Percentiles rank a stretch among this genome's conserved stretches.
phyloP scores from a whole-genome alignment of 306 rosid species.

The Amphicarpaea edgeworthii region DNA sequence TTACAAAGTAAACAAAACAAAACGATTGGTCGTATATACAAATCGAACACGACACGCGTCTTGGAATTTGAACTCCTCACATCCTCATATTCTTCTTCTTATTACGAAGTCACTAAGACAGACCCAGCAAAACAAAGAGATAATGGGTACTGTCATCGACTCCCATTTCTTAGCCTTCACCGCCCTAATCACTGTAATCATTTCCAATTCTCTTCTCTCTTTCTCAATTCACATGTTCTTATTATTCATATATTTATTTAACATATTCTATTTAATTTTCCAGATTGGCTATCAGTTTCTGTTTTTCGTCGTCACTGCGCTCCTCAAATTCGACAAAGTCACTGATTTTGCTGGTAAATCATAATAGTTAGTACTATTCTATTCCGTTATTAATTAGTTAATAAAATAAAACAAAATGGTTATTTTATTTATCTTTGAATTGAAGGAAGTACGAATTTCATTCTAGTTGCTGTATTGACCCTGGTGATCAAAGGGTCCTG shows the following conservation, averaged over 20 bases:
- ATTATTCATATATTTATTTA: too few relatives aligned
- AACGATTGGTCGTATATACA: too few relatives aligned
- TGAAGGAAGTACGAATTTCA: constrained; percentile 91
- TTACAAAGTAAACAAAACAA: too few relatives aligned
- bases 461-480: constrained; percentile 80
- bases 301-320: constrained; percentile 90
- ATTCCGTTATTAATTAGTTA: too few relatives aligned
- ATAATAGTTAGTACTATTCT: too few relatives aligned
- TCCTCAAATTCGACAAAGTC: constrained; percentile 90
- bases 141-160: constrained; percentile 79
- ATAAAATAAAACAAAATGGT: too few relatives aligned
- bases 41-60: too few relatives aligned
- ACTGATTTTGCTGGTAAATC: constrained; percentile 99
- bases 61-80: too few relatives aligned
- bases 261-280: neutral
- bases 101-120: too few relatives aligned
- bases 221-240: neutral
- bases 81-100: too few relatives aligned
- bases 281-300: constrained; percentile 81
- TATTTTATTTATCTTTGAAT: too few relatives aligned
- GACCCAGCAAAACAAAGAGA: too few relatives aligned
- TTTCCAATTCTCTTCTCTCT: neutral
- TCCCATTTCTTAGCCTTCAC: constrained; percentile 88
- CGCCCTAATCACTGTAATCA: constrained; percentile 80
- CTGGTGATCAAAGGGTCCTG: constrained; percentile 72